Evolutionary conservation across 495 filamentous ascomycete genomes (phyloP), one percentile per base, ranked within the genome.

Genomic region (Recurvomyces mirabilis): DNA sequence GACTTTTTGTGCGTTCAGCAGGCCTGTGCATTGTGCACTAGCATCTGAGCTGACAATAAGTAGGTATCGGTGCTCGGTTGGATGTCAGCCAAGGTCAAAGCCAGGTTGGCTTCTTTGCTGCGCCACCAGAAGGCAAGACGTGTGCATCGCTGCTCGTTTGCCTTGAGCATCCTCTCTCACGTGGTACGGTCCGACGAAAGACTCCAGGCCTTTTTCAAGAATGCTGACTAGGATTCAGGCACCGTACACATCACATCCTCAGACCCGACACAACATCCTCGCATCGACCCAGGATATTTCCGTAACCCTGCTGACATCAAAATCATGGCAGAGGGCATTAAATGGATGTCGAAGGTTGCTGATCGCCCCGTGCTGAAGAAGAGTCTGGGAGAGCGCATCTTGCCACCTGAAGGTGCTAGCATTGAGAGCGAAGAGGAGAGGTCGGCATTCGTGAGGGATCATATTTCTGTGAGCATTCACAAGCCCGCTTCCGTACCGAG

Each of bases 201-300:
- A n/a, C n/a, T n/a, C n/a, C n/a, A n/a, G n/a, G n/a, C n/a, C n/a
- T n/a, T n/a, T n/a, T n/a, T n/a, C n/a, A n/a, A n/a, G n/a, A n/a
- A n/a, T n/a, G n/a, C n/a, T n/a, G n/a, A n/a, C n/a, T n/a, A n/a
- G n/a, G n/a, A n/a, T n/a, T n/a, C n/a, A n/a, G n/a, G n/a, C n/a
- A 46, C 33, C 7, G 52, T 58, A 5, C 55, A 58, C 42, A 58
- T 58, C 29, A 58, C 52, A 0, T 52, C 38, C 13, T 36, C 52
- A 3, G 52, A 55, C 26, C 55, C 55, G 7, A 49, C 25, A 11
- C 11, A 43, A 21, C 41, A 41, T 3, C 53, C 53, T 33, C 39
- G 35, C 12, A 55, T 58, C 32, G 55, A 58, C 29, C 47, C 53
- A 3, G 53, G 52, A 15, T 55, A 55, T 30, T 47, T 58, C 41